phyloP scores from a whole-genome alignment of 768 basidiomycete species.

The Mycena olivaceomarginata region DNA sequence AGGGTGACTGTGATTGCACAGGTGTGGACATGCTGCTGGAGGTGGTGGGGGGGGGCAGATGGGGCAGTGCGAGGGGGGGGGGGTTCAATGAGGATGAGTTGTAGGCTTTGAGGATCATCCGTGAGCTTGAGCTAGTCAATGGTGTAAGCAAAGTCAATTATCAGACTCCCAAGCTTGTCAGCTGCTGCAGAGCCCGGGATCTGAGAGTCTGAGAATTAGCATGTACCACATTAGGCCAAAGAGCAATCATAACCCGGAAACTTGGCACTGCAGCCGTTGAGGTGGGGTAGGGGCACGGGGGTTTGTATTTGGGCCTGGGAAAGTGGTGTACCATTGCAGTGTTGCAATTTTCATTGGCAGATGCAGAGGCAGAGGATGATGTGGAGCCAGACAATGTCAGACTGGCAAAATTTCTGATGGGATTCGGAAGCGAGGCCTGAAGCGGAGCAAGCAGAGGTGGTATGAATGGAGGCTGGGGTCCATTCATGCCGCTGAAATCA shows the following conservation, averaged over 20 bases:
- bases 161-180: neutral
- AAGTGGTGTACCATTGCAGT: constrained; percentile 11
- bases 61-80: too few species aligned
- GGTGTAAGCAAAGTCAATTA: constrained; percentile 3
- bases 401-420: neutral
- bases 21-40: too few species aligned
- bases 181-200: neutral
- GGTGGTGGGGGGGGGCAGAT: too few species aligned
- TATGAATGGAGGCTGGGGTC: neutral
- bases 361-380: neutral
- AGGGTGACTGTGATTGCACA: too few species aligned
- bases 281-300: neutral
- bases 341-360: constrained; percentile 4
- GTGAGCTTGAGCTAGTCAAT: neutral
- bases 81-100: too few species aligned
- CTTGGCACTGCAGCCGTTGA: neutral
- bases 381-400: neutral
- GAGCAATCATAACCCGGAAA: neutral
- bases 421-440: neutral
- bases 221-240: neutral
- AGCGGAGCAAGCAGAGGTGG: constrained; percentile 13
- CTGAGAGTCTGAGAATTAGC: neutral
- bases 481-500: neutral
- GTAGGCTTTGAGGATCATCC: neutral
- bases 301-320: neutral